These are phyloP conservation scores for Colletotrichum somersetense DNA, from an alignment of 2,329 filamentous ascomycete species.

Conservation along the genomic window DNA sequence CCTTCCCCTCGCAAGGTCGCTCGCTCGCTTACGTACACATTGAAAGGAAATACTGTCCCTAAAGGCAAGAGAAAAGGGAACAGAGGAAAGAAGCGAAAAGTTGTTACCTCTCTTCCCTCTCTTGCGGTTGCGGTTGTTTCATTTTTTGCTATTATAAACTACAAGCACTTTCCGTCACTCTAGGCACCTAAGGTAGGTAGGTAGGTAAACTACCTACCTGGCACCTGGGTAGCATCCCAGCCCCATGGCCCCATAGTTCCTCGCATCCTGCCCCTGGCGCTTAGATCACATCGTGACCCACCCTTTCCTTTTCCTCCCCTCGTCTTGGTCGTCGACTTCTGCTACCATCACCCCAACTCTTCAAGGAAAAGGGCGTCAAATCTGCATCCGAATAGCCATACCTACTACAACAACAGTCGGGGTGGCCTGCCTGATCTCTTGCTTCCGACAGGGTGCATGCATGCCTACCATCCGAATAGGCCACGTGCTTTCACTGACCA, in stretches of 20 bases:
- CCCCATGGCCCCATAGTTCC: conserved; percentile 35
- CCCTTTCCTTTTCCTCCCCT: background rate
- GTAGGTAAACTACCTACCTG: no score
- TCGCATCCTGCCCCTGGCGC: conserved; percentile 14
- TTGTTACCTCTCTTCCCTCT: background rate
- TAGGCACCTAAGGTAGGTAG: no score
- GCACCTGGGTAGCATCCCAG: no score
- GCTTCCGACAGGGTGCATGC: no score
- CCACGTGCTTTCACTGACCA: conserved; percentile 12
- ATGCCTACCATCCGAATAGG: conserved; percentile 11
- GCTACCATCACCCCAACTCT: conserved; percentile 1
- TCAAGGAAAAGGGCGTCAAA: conserved; percentile 12
- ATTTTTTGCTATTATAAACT: no score
- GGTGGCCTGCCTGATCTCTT: background rate
- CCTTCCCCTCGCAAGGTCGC: no score
- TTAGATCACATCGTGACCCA: background rate
- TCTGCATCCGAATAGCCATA: conserved; percentile 11
- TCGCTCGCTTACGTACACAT: no score
- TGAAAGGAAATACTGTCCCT: no score
- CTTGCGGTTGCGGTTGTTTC: background rate
- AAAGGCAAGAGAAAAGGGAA: no score
- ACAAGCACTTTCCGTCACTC: no score
- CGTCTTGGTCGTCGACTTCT: conserved; percentile 17
- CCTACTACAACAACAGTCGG: background rate
- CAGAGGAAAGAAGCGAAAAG: no score